Percentiles rank a stretch among this genome's conserved stretches.
phyloP scores from a whole-genome alignment of 176 grass and related monocot genomes.

The Aegilops tauschii region DNA sequence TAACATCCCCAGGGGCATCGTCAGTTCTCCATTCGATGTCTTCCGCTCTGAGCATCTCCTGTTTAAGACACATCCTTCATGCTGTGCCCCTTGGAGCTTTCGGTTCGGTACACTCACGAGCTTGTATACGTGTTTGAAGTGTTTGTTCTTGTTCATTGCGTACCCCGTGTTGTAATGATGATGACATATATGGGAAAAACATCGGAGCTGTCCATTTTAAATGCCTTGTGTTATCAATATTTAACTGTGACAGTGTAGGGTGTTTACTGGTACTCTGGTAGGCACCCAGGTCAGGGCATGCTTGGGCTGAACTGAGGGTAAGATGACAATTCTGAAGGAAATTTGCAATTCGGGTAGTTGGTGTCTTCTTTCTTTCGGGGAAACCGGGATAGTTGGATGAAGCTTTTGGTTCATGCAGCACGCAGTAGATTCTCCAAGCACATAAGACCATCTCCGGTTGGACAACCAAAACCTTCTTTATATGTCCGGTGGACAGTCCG shows the following conservation, averaged over 20 bases:
- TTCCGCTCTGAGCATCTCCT: conserved; percentile 25
- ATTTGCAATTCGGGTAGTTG: background rate
- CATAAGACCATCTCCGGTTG: too few species aligned
- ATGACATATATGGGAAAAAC: conserved; percentile 38
- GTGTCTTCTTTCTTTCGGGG: too few species aligned
- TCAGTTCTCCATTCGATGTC: background rate
- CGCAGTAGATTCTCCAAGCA: too few species aligned
- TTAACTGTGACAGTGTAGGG: conserved; percentile 7
- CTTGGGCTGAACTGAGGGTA: background rate
- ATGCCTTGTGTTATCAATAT: conserved; percentile 16
- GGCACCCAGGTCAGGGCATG: background rate
- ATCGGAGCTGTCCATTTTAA: conserved; percentile 23
- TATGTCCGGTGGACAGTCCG: too few species aligned
- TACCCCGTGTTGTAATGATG: conserved; percentile 38
- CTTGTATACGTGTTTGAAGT: conserved; percentile 30
- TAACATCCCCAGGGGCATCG: background rate
- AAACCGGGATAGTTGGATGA: too few species aligned
- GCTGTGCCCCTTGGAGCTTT: background rate
- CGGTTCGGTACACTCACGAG: conserved; percentile 32
- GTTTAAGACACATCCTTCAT: conserved; percentile 35
- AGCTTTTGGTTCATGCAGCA: too few species aligned
- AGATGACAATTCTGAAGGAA: background rate
- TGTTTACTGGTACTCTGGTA: background rate
- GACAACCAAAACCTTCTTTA: too few species aligned
- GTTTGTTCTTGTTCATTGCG: conserved; percentile 24